A percentile compares a stretch with the other conserved stretches of the same genome.
These are phyloP conservation scores for Andrographis paniculata DNA, from an alignment of 305 asterid species.

Conservation along the genomic window DNA sequence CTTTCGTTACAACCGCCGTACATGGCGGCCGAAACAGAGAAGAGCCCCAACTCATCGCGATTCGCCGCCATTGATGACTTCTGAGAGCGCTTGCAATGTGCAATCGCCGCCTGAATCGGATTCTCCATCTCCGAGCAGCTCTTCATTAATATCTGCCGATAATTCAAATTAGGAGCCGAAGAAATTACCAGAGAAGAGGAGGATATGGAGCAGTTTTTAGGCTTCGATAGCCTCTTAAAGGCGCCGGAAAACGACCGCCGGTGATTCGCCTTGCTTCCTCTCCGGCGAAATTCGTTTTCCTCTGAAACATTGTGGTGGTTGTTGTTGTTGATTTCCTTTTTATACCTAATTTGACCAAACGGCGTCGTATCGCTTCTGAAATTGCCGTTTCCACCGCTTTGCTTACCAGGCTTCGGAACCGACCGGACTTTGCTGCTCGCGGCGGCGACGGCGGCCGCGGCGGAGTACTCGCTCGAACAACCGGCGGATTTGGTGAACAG, in stretches of 20 bases:
- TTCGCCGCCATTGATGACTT: neutral
- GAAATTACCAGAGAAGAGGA: constrained; percentile 16
- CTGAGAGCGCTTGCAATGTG: constrained; percentile 74
- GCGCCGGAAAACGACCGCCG: constrained; percentile 82
- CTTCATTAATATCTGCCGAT: constrained; percentile 25
- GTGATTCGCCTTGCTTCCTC: constrained; percentile 21
- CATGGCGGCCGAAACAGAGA: neutral
- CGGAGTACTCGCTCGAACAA: constrained; percentile 35
- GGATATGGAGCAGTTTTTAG: constrained; percentile 25
- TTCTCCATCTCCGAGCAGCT: constrained; percentile 46
- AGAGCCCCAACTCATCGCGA: neutral
- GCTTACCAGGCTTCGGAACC: constrained; percentile 22
- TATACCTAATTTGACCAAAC: constrained; percentile 43
- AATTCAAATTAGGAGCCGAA: constrained; percentile 1
- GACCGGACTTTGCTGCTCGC: constrained; percentile 9
- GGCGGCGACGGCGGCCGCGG: constrained; percentile 17
- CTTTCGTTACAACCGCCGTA: neutral
- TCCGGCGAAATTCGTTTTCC: constrained; percentile 5
- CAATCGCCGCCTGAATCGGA: constrained; percentile 86
- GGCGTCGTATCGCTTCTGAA: constrained; percentile 23
- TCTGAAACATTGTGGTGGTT: neutral
- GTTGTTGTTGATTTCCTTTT: constrained; percentile 15
- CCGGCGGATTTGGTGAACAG: constrained; percentile 52
- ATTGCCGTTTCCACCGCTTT: neutral
- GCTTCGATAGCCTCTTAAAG: constrained; percentile 41